Conservation (phyloP, 331 rosid genomes). For the Prunus yedoensis region DNA sequence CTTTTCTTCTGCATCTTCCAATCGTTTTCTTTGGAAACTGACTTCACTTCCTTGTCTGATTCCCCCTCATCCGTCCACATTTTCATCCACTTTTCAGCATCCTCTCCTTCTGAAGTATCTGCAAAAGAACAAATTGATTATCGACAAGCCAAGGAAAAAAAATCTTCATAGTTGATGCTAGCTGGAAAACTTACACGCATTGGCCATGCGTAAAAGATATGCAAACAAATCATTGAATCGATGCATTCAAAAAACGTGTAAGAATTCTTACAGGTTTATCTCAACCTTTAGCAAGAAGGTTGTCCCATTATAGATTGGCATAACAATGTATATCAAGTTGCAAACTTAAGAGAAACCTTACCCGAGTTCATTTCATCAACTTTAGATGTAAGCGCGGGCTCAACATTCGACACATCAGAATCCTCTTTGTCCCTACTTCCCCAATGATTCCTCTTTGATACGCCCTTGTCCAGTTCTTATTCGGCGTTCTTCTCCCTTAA, state of each 20-base stretch:
- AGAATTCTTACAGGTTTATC: neutral
- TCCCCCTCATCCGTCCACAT: slow-evolving; percentile 45
- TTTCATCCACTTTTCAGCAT: slow-evolving; percentile 44
- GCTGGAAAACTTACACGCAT: slow-evolving; percentile 1
- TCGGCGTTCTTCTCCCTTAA: slow-evolving; percentile 61
- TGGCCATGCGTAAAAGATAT: neutral
- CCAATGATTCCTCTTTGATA: slow-evolving; percentile 33
- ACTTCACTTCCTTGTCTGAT: slow-evolving; percentile 48
- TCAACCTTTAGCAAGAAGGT: neutral
- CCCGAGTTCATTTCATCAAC: slow-evolving; percentile 60
- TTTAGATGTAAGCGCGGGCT: slow-evolving; percentile 37
- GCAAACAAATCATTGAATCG: neutral
- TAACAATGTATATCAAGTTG: neutral
- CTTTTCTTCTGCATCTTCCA: slow-evolving; percentile 32
- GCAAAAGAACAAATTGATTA: slow-evolving; percentile 12
- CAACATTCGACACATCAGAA: slow-evolving; percentile 57
- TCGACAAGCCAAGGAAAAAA: slow-evolving; percentile 8
- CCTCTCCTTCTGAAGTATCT: slow-evolving; percentile 69
- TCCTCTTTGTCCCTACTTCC: slow-evolving; percentile 60
- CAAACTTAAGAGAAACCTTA: slow-evolving; percentile 29
- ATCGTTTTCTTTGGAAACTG: slow-evolving; percentile 40
- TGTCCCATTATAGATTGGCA: neutral
- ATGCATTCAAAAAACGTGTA: neutral
- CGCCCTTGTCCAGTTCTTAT: slow-evolving; percentile 47
- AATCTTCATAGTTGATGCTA: neutral